Percentiles rank a stretch among this genome's conserved stretches.
Conservation (phyloP, 345 rosid genomes). For the Trapa incisa region DNA sequence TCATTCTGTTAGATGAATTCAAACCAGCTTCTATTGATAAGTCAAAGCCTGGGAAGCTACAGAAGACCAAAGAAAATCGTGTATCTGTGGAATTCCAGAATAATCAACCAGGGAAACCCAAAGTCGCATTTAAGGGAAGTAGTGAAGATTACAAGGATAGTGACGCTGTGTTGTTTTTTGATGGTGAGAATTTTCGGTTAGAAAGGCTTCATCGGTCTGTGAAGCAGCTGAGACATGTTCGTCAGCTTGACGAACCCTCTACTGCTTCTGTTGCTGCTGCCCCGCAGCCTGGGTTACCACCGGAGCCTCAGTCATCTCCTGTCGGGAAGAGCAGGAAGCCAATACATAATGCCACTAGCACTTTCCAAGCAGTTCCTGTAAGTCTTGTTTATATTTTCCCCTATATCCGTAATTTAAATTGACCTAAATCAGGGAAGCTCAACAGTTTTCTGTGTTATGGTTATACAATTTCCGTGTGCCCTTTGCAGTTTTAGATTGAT, state of each 20-base stretch:
- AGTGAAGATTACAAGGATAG: slow-evolving; percentile 73
- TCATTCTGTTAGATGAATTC: slow-evolving; percentile 47
- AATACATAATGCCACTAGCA: slow-evolving; percentile 22
- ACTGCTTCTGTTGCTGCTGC: slow-evolving; percentile 19
- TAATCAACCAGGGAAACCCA: slow-evolving; percentile 64
- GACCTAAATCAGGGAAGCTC: neutral
- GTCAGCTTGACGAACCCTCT: slow-evolving; percentile 60
- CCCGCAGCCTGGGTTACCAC: slow-evolving; percentile 22
- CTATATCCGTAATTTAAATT: neutral
- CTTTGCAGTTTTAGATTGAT: neutral
- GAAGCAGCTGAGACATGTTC: slow-evolving; percentile 58
- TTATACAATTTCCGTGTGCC: neutral
- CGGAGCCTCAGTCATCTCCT: slow-evolving; percentile 44
- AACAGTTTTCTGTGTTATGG: neutral
- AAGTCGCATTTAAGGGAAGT: slow-evolving; percentile 77
- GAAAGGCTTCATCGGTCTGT: slow-evolving; percentile 77
- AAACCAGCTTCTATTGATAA: slow-evolving; percentile 87
- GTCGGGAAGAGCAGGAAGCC: slow-evolving; percentile 39
- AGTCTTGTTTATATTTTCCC: slow-evolving; percentile 8
- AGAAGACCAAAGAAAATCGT: slow-evolving; percentile 61
- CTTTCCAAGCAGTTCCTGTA: slow-evolving; percentile 41
- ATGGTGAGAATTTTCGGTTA: slow-evolving; percentile 56
- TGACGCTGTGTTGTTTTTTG: slow-evolving; percentile 69
- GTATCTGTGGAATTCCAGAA: slow-evolving; percentile 80
- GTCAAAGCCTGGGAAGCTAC: slow-evolving; percentile 50